Conservation (phyloP, 2,329 filamentous ascomycete species). For the Arthrobotrys conoides region DNA sequence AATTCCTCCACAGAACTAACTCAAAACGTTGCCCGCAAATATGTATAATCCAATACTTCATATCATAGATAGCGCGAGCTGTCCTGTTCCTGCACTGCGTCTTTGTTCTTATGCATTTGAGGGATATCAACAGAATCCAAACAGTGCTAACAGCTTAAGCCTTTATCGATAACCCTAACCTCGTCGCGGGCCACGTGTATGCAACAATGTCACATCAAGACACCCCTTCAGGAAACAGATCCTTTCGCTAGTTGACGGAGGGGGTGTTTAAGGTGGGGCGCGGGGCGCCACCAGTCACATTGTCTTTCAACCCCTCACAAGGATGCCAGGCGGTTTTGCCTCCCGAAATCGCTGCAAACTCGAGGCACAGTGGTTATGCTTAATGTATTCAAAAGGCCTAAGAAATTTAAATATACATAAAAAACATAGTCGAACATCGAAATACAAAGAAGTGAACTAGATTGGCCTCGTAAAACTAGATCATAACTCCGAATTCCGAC, state of each 20-base stretch:
- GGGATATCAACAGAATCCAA: constrained; percentile 13
- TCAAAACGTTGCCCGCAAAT: background rate
- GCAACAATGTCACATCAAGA: background rate
- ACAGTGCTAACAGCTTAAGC: constrained; percentile 8
- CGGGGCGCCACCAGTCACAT: constrained; percentile 7
- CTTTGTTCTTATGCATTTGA: constrained; percentile 13
- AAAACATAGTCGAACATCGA: background rate
- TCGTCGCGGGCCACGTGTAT: constrained; percentile 19
- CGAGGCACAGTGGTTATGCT: background rate
- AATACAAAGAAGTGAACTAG: background rate
- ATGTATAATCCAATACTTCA: background rate
- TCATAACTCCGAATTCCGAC: constrained; percentile 10
- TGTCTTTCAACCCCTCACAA: background rate
- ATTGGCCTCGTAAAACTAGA: too few relatives aligned
- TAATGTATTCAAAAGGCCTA: background rate
- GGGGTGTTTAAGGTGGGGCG: constrained; percentile 12
- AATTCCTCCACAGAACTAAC: constrained; percentile 4
- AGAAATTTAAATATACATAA: constrained; percentile 3
- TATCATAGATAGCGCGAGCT: background rate
- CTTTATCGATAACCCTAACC: constrained; percentile 17
- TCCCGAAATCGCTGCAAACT: constrained; percentile 2
- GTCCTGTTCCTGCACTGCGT: constrained; percentile 24
- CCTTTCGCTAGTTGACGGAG: constrained; percentile 15
- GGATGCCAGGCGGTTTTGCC: background rate
- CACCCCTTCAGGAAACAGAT: constrained; percentile 3